Conservation (phyloP, 2,329 filamentous ascomycete species). For the Aspergillus novoparasiticus region DNA sequence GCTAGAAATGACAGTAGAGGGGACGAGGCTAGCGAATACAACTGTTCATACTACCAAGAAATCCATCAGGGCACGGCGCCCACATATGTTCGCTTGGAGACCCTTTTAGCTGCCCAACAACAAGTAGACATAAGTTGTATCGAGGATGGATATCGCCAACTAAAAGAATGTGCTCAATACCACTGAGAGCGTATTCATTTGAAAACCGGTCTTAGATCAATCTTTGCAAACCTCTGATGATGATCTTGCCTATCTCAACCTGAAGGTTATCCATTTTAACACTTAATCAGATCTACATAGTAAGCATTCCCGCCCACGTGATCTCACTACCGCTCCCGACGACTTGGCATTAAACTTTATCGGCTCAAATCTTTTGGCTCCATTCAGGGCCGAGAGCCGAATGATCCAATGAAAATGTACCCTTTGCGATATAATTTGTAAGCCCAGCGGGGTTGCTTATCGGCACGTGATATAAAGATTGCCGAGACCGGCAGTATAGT, state of each 20-base stretch:
- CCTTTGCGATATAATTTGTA: constrained; percentile 4
- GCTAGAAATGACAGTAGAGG: not conserved
- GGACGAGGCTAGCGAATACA: not conserved
- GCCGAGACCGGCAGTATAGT: not conserved
- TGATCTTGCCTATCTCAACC: no score
- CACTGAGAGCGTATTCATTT: no score
- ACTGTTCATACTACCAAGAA: not conserved
- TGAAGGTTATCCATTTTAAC: no score
- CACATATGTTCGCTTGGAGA: not conserved
- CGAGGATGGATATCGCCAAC: no score
- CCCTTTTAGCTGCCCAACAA: no score
- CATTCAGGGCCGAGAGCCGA: not conserved
- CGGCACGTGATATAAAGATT: constrained; percentile 17
- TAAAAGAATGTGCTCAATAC: no score
- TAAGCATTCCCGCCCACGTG: not conserved
- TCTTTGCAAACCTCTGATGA: no score
- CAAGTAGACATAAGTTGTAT: no score
- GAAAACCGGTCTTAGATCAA: no score
- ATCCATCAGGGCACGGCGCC: not conserved
- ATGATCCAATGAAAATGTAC: not conserved
- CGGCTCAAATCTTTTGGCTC: not conserved
- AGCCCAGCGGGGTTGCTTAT: constrained; percentile 18
- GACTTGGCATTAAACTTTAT: not conserved
- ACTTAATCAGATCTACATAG: no score
- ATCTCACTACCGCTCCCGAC: not conserved